Evolutionary conservation across 2,329 filamentous ascomycete genomes (phyloP).

Genomic region (Talaromyces marneffei): DNA sequence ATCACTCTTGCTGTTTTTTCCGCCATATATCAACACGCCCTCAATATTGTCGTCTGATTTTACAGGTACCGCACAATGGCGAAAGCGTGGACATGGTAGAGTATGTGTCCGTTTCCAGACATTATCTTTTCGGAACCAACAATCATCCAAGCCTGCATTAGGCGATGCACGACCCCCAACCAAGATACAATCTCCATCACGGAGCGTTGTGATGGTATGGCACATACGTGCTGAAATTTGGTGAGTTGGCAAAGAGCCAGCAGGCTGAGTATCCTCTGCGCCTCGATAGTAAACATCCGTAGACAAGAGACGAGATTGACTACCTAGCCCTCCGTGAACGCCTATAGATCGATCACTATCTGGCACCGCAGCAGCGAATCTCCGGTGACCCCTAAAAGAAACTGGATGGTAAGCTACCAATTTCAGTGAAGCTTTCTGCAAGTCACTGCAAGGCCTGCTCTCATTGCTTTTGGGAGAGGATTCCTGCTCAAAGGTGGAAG

Average conservation of each 20-base stretch:
- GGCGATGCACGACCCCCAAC: conserved; percentile 77
- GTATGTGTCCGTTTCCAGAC: conserved; percentile 60
- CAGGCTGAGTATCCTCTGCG: conserved; percentile 43
- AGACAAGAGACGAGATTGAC: conserved; percentile 44
- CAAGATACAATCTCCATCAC: conserved; percentile 55
- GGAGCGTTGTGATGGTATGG: conserved; percentile 66
- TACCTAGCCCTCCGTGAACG: conserved; percentile 39
- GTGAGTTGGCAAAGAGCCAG: conserved; percentile 40
- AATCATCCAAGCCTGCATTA: conserved; percentile 61
- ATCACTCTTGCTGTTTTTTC: conserved; percentile 48
- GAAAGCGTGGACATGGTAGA: conserved; percentile 66
- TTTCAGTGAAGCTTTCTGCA: background rate
- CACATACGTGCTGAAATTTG: conserved; percentile 55
- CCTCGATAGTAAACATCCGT: conserved; percentile 44
- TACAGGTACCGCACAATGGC: conserved; percentile 60
- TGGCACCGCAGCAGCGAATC: conserved; percentile 56
- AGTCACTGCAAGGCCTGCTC: background rate
- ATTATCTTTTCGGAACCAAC: conserved; percentile 63
- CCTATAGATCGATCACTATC: conserved; percentile 28
- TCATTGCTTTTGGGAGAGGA: background rate
- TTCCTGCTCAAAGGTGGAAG: conserved; percentile 38
- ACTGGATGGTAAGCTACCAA: conserved; percentile 17
- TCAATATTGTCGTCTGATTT: conserved; percentile 29
- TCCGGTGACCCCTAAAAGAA: conserved; percentile 45
- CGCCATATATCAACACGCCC: conserved; percentile 56